These are phyloP conservation scores for Candida sp. DNA, from an alignment of 1,139 yeast genomes.

Conservation along the genomic window DNA sequence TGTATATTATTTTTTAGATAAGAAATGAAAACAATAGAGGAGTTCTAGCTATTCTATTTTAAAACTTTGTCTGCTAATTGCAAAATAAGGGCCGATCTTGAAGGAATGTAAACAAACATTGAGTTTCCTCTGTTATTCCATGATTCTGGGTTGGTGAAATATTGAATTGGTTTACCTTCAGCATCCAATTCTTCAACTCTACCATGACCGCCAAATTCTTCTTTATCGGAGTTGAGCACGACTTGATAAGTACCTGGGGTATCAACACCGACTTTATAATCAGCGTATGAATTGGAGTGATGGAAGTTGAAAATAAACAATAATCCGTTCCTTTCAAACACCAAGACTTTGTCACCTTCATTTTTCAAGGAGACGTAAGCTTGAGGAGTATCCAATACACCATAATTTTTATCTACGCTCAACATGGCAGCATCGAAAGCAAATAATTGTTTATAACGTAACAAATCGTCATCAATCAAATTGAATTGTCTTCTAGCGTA, in stretches of 20 bases:
- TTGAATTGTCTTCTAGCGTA: slow-evolving; percentile 96
- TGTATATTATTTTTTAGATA: neutral
- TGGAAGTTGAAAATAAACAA: slow-evolving; percentile 88
- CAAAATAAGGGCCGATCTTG: slow-evolving; percentile 74
- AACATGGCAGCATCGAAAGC: slow-evolving; percentile 86
- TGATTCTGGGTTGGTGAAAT: slow-evolving; percentile 63
- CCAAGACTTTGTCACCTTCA: slow-evolving; percentile 84
- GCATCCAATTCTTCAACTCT: slow-evolving; percentile 58
- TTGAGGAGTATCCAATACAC: slow-evolving; percentile 73
- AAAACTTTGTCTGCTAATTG: slow-evolving; percentile 20
- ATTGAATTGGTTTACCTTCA: slow-evolving; percentile 35
- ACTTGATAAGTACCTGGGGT: slow-evolving; percentile 72
- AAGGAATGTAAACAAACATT: slow-evolving; percentile 80
- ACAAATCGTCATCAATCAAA: slow-evolving; percentile 70
- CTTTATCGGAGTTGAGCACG: slow-evolving; percentile 71
- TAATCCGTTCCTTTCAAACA: slow-evolving; percentile 83
- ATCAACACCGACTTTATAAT: slow-evolving; percentile 88
- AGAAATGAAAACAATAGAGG: neutral
- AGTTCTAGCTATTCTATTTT: neutral
- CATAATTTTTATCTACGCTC: slow-evolving; percentile 61
- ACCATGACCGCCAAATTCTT: slow-evolving; percentile 76
- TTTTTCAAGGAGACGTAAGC: slow-evolving; percentile 88
- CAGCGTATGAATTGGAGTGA: slow-evolving; percentile 77
- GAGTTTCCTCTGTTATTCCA: slow-evolving; percentile 85
- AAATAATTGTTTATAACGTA: slow-evolving; percentile 76